Evolutionary conservation across 306 rosid species (phyloP), one percentile per base, ranked within the genome.

Genomic region (Phaseolus lunatus): DNA sequence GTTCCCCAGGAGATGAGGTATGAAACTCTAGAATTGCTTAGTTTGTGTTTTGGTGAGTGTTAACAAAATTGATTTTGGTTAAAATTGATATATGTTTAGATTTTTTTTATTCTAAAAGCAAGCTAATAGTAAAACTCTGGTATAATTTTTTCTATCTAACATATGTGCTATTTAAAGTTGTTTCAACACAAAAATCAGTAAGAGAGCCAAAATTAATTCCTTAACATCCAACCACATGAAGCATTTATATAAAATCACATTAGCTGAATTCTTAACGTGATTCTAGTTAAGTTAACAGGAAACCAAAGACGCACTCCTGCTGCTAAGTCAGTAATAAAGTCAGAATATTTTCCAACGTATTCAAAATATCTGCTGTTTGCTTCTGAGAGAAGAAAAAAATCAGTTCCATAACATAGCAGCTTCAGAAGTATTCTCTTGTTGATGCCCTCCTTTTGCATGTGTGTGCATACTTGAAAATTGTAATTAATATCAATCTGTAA

Each of bases 1-100:
- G 98, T 73, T 83, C 96, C 41, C 93, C 97, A 0, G 96, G 97
- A 44, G 94, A 94, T 67, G 96, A 94, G 98, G 98, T 89, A 56
- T 70, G 27, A 35, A 45, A 58, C 10, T 48, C 49, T 50, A 2
- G 9, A 47, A 26, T 64, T 54, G 14, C 35, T 54, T 72, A 27
- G 11, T n/a, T 5, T n/a, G 22, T 6, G 54, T 47, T 47, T 45
- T 5, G 19, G 52, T 47, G 52, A 15, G 19, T 15, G 5, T 47
- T 14, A 16, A 1, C 19, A 49, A 2, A 49, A 49, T 49, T 49
- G 3, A n/a, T 49, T 49, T 6, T n/a, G 4, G 13, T 39, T 37
- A 8, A 37, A 31, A 31, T 31, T 31, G 5, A 29, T 29, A 24
- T 44, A 44, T 13, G 1, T 44, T 44, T 12, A 4, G 13, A 44